Base-by-base conservation (phyloP, 2,329 filamentous ascomycete species). In the Colletotrichum truncatum region DNA sequence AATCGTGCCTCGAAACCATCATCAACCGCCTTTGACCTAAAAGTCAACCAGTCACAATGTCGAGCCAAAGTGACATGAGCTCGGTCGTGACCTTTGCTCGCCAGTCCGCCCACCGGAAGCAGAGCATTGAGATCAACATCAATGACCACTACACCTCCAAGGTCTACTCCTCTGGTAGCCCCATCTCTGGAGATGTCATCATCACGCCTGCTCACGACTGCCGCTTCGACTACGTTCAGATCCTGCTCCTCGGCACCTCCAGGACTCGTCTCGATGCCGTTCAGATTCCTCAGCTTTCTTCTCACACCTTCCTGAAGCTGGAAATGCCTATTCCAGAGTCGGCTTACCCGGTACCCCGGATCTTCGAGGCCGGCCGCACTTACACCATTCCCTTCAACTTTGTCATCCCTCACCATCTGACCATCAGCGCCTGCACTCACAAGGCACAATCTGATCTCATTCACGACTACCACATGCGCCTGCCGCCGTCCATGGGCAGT, bases 331-430 rank as follows among this genome's bases (percentile, higher is more conserved):
- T 88, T 18, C 71, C 77, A 10, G 77, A 79, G n/a, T 77, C 79
- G 1, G 72, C 76, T 6, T 82, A 87, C 56, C 86, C 86, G 2
- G 74, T 75, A 7, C 76, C 81, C 18, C 76, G 81, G 32, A 70
- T 86, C 28, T 83, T 87, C 64, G 76, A 83, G 73, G 77, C 80
- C n/a, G 84, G 81, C 2, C 73, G 73, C 67, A 79, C 78, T 25
- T 85, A 86, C 74, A 80, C 71, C 12, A 74, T 89, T 23, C 86
- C 86, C n/a, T 86, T 89, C 77, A 76, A 86, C 76, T 89, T 89
- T 68, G 82, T 88, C 63, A 81, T 89, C 14, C 86, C 86, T n/a
- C 78, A 80, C 68, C 82, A 87, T 57, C 82, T 89, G 64, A 88
- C 86, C 16, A 77, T 88, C 52, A 81, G 81, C 64, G 85, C 86